Evolutionary conservation across 306 rosid species (phyloP).

Genomic region (Gastrolobium bilobum): DNA sequence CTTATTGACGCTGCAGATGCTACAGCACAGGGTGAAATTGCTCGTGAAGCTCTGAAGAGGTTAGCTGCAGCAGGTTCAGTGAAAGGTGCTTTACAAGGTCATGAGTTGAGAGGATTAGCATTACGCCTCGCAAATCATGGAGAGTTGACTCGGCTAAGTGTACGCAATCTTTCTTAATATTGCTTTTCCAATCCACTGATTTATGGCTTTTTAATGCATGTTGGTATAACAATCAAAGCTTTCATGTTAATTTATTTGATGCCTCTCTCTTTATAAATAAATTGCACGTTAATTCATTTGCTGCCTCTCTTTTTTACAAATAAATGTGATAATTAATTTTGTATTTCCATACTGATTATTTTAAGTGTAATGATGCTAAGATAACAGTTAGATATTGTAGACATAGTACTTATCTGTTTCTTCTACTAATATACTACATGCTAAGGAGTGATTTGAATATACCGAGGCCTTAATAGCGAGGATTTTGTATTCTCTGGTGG

Average conservation of each 20-base stretch:
- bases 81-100: conserved; percentile 95
- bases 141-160: conserved; percentile 92
- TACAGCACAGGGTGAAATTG: conserved; percentile 97
- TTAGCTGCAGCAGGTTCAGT: conserved; percentile 95
- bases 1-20: conserved; percentile 99
- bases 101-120: conserved; percentile 87
- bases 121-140: conserved; percentile 97
- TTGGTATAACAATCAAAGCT: conserved; percentile 26
- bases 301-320: not conserved
- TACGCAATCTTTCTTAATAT: conserved; percentile 56
- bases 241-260: conserved; percentile 27
- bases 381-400: not conserved
- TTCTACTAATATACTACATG: not conserved
- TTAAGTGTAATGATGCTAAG: conserved; percentile 20
- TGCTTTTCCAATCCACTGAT: conserved; percentile 36
- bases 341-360: not conserved
- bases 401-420: conserved; percentile 8
- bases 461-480: not conserved
- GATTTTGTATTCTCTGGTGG: not conserved
- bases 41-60: conserved; percentile 96
- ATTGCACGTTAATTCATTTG: not conserved
- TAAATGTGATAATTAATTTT: not conserved
- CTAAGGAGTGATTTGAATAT: conserved; percentile 3
- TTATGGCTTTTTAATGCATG: conserved; percentile 43
- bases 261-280: not conserved